A percentile compares a stretch with the other conserved stretches of the same genome.
phyloP scores from a whole-genome alignment of 768 basidiomycete genomes.

The Holtermanniella nyarrowii region DNA sequence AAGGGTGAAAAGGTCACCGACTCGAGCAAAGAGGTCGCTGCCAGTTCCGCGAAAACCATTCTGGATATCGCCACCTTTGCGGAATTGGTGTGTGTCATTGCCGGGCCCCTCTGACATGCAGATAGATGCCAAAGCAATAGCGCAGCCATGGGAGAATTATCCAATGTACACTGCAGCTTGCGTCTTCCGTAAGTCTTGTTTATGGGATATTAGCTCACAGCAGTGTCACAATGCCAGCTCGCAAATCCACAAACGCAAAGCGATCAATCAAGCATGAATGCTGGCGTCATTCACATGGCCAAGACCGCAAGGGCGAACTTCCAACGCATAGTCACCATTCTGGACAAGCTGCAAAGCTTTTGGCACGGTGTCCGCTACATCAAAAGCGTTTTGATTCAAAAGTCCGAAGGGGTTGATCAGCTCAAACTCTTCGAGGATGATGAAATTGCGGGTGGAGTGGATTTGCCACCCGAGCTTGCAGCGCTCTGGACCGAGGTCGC shows the following conservation, averaged over 20 bases:
- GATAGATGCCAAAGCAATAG: slow-evolving; percentile 11
- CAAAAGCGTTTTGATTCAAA: slow-evolving; percentile 9
- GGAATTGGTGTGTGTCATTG: slow-evolving; percentile 4
- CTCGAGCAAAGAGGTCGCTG: slow-evolving; percentile 7
- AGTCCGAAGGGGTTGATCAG: slow-evolving; percentile 9
- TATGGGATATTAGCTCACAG: no score
- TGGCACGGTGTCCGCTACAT: slow-evolving; percentile 17
- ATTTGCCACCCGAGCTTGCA: not conserved
- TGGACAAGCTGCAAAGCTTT: slow-evolving; percentile 5
- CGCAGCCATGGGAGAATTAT: slow-evolving; percentile 15
- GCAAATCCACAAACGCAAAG: not conserved
- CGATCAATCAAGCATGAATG: not conserved
- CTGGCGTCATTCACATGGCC: slow-evolving; percentile 3
- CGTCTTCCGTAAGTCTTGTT: slow-evolving; percentile 12
- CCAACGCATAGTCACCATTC: slow-evolving; percentile 2
- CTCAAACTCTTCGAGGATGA: slow-evolving; percentile 1
- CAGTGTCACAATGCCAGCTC: slow-evolving; percentile 5
- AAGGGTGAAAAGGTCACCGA: slow-evolving; percentile 1
- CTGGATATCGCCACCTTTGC: slow-evolving; percentile 15
- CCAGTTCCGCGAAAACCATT: slow-evolving; percentile 16
- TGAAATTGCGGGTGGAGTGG: slow-evolving; percentile 1
- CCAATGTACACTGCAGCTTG: slow-evolving; percentile 14
- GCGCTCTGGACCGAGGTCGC: not conserved
- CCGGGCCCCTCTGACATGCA: not conserved
- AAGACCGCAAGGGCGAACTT: slow-evolving; percentile 4